Percentiles rank a stretch among this genome's conserved stretches.
Conservation (phyloP, 2,329 filamentous ascomycete species). For the Aspergillus aculeatus region DNA sequence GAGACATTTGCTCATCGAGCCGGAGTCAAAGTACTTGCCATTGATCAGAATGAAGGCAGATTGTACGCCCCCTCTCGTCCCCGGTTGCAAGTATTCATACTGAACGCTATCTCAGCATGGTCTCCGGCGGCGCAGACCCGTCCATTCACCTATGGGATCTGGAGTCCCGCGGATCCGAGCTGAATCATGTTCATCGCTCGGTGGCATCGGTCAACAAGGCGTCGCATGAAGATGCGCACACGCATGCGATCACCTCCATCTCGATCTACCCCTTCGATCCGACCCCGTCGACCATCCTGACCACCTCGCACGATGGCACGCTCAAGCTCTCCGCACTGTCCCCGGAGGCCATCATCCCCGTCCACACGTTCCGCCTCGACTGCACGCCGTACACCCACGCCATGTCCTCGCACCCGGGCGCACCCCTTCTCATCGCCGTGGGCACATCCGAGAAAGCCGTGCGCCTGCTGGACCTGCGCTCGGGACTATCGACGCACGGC, state of each 20-base stretch:
- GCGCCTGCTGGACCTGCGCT: conserved; percentile 80
- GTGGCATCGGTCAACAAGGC: conserved; percentile 46
- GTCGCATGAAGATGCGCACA: conserved; percentile 41
- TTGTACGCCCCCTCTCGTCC: conserved; percentile 51
- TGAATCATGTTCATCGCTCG: conserved; percentile 56
- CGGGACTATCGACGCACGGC: conserved; percentile 71
- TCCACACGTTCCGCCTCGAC: conserved; percentile 48
- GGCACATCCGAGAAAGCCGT: conserved; percentile 83
- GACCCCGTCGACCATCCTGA: conserved; percentile 46
- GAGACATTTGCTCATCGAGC: conserved; percentile 63
- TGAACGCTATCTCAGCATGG: conserved; percentile 52
- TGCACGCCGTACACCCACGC: conserved; percentile 62
- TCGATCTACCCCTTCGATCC: conserved; percentile 52
- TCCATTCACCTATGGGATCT: conserved; percentile 86
- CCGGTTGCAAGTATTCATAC: background rate
- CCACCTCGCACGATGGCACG: conserved; percentile 47
- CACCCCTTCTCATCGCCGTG: conserved; percentile 75
- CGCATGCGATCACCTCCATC: conserved; percentile 47
- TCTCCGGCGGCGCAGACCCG: conserved; percentile 83
- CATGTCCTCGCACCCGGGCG: conserved; percentile 66
- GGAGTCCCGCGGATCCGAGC: conserved; percentile 54
- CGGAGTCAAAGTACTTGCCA: conserved; percentile 74
- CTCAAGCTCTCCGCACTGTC: conserved; percentile 45
- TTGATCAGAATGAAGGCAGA: conserved; percentile 79
- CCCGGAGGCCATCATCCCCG: conserved; percentile 40